Evolutionary conservation across 1,139 yeast species (phyloP).

Genomic region (Debaryomyces udenii): DNA sequence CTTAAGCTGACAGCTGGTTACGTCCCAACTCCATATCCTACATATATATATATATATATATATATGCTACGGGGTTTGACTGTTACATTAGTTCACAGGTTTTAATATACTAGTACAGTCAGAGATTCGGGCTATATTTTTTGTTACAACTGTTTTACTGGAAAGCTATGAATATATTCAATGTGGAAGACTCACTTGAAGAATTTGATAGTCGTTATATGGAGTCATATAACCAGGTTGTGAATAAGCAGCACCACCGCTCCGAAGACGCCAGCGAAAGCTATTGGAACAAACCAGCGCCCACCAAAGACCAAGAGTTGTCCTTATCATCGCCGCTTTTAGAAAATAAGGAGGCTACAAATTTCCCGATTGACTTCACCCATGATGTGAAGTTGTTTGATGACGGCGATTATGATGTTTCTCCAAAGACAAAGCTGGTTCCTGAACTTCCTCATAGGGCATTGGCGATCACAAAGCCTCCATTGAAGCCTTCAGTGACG

Average conservation of each 20-base stretch:
- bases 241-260: constrained; percentile 3
- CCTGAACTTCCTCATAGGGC: constrained; percentile 2
- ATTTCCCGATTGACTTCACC: constrained; percentile 4
- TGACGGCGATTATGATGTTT: not conserved
- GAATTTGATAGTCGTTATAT: constrained; percentile 24
- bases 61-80: not conserved
- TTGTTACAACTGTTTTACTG: not conserved
- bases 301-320: constrained; percentile 12
- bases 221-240: constrained; percentile 23
- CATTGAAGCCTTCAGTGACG: constrained; percentile 29
- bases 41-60: not conserved
- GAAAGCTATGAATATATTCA: constrained; percentile 12
- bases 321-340: constrained; percentile 24
- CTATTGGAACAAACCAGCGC: constrained; percentile 9
- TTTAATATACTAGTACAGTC: not conserved
- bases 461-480: constrained; percentile 15
- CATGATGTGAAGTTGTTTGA: not conserved
- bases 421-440: constrained; percentile 1
- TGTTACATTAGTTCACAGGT: not conserved
- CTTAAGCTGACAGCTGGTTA: not conserved
- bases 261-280: not conserved
- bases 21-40: not conserved
- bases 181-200: constrained; percentile 25
- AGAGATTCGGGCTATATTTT: not conserved
- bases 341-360: constrained; percentile 16